phyloP scores from a whole-genome alignment of 495 filamentous ascomycete genomes.

The Barbatosphaeria neglecta region DNA sequence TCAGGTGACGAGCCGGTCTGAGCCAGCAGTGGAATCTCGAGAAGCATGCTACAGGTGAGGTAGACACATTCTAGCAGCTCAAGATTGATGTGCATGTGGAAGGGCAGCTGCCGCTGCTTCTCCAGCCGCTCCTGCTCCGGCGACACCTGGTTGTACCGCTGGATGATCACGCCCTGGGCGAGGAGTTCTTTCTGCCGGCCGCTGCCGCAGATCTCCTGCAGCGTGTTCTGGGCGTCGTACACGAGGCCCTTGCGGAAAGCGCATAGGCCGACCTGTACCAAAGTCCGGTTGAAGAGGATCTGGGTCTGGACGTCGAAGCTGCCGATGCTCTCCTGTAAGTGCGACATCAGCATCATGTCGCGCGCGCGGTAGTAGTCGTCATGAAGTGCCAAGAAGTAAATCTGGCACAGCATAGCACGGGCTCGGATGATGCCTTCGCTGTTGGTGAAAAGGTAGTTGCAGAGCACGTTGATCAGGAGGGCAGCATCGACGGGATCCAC shows the following conservation, averaged over 20 bases:
- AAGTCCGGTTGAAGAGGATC: slow-evolving; percentile 96
- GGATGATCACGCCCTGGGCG: slow-evolving; percentile 95
- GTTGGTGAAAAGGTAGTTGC: slow-evolving; percentile 87
- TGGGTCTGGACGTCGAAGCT: slow-evolving; percentile 94
- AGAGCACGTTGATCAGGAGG: slow-evolving; percentile 72
- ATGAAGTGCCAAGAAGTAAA: slow-evolving; percentile 94
- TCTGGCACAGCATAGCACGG: slow-evolving; percentile 94
- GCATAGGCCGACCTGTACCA: slow-evolving; percentile 96
- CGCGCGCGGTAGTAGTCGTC: slow-evolving; percentile 95
- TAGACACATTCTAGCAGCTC: slow-evolving; percentile 97
- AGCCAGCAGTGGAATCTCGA: slow-evolving; percentile 93
- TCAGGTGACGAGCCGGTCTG: slow-evolving; percentile 94
- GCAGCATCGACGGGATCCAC: slow-evolving; percentile 49
- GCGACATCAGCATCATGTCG: slow-evolving; percentile 99
- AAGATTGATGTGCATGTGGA: slow-evolving; percentile 99
- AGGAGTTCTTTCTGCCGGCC: slow-evolving; percentile 95
- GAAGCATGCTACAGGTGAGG: slow-evolving; percentile 94
- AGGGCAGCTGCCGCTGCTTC: slow-evolving; percentile 89
- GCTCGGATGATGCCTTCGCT: slow-evolving; percentile 93
- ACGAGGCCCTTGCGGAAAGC: slow-evolving; percentile 94
- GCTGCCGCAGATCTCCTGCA: slow-evolving; percentile 95
- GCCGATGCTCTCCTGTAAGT: slow-evolving; percentile 88
- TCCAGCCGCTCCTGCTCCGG: slow-evolving; percentile 97
- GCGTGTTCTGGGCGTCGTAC: slow-evolving; percentile 91
- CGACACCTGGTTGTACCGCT: slow-evolving; percentile 85